Base-by-base conservation (phyloP, 441 rosid species). In the Gossypium schwendimanii region DNA sequence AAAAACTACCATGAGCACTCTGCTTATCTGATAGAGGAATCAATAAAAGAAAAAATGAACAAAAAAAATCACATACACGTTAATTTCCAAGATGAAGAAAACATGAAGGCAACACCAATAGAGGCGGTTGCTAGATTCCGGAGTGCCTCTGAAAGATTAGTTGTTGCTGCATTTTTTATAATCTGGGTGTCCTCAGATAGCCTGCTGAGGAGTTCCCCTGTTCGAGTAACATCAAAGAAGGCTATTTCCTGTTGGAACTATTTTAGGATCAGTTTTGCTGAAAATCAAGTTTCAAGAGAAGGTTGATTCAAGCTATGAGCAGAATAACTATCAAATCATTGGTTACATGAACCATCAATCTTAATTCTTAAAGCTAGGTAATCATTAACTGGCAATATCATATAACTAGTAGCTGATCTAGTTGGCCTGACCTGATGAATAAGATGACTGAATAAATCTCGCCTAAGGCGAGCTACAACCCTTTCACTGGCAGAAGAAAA, bases 81-180 rank as follows among this genome's bases (percentile, higher is more conserved):
- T 79, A 94, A 67, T 73, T 94, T 94, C 98, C 97, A 94, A 31
- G 99, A 94, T 44, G 99, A 84, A 11, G 94, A 49, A 74, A 88
- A 88, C 99, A 94, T 94, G 90, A 94, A 94, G 76, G 81, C 85
- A 58, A 94, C 84, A 73, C 98, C 99, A 77, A 92, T 85, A 64
- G 88, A 65, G 2, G 92, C 91, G 1, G 98, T 94, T 60, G 99
- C 76, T 70, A 92, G 74, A 74, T 87, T 91, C 20, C 92, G 86
- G 28, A 94, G 93, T 17, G 98, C 93, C 88, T 94, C 97, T 14
- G 97, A 92, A 71, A 94, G 98, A 85, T 92, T 94, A 33, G 96
- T 85, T 6, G 99, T 94, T 71, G 99, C 99, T 72, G 98, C 99
- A 84, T 89, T 94, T 78, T 94, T 92, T 44, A 94, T 94, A 71